These are phyloP conservation scores for Pseudocercospora pini-densiflorae DNA, from an alignment of 2,329 filamentous ascomycete genomes.

Conservation along the genomic window DNA sequence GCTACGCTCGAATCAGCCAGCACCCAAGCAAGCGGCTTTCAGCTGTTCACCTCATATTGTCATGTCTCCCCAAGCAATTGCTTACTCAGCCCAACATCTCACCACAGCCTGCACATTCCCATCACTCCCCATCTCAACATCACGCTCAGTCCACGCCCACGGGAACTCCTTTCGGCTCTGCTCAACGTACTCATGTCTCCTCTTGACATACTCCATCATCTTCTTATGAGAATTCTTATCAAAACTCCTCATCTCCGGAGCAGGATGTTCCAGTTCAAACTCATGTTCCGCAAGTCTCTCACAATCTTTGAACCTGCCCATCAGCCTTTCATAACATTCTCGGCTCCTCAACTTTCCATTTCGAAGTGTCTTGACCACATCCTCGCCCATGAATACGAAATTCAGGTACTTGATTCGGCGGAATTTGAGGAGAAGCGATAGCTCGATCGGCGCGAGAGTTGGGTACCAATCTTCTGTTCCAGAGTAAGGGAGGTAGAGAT, in stretches of 20 bases:
- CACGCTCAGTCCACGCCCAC: conserved; percentile 6
- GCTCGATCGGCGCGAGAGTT: neutral
- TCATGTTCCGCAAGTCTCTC: conserved; percentile 12
- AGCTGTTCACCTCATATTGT: too few relatives aligned
- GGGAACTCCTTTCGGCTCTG: neutral
- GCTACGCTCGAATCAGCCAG: too few relatives aligned
- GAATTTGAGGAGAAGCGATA: conserved; percentile 13
- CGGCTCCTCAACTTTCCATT: neutral
- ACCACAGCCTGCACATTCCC: conserved; percentile 23
- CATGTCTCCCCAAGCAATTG: too few relatives aligned
- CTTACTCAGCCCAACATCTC: neutral
- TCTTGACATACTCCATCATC: conserved; percentile 8
- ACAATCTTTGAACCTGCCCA: conserved; percentile 11
- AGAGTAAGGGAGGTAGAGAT: conserved; percentile 6
- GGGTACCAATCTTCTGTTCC: conserved; percentile 11
- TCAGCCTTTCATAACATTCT: conserved; percentile 13
- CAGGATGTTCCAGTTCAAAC: neutral
- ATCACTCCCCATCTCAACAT: conserved; percentile 12
- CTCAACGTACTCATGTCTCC: conserved; percentile 1
- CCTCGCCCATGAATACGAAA: conserved; percentile 9
- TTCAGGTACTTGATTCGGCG: conserved; percentile 1
- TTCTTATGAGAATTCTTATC: neutral
- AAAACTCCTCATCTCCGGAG: neutral
- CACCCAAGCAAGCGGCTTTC: too few relatives aligned
- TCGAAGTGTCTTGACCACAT: neutral